phyloP scores from a whole-genome alignment of 441 rosid species.

The Capsella rubella region DNA sequence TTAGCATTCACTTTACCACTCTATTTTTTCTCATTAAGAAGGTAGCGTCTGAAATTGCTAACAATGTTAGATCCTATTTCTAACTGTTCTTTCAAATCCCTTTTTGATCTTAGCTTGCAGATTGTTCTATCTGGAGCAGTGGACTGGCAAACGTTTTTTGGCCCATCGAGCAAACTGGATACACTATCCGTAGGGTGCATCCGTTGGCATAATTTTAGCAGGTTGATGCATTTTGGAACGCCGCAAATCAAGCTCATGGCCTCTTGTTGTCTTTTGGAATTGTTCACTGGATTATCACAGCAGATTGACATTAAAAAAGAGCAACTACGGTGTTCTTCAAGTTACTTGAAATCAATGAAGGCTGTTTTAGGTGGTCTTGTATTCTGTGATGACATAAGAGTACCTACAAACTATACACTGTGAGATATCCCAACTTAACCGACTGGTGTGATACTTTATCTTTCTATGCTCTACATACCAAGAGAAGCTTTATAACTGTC shows the following conservation, averaged over 20 bases:
- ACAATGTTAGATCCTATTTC: conserved; percentile 32
- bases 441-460: too few relatives aligned
- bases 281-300: conserved; percentile 61
- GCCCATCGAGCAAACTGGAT: conserved; percentile 48
- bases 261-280: conserved; percentile 82
- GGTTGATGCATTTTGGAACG: conserved; percentile 85
- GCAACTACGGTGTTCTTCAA: conserved; percentile 52
- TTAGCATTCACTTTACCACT: conserved; percentile 57
- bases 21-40: conserved; percentile 72
- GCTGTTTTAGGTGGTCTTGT: conserved; percentile 81
- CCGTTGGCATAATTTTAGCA: conserved; percentile 73
- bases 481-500: too few relatives aligned
- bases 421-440: too few relatives aligned
- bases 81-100: conserved; percentile 47
- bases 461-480: too few relatives aligned
- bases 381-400: conserved; percentile 70
- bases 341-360: conserved; percentile 60
- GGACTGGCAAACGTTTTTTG: conserved; percentile 67
- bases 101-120: conserved; percentile 56
- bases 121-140: conserved; percentile 59
- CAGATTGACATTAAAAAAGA: conserved; percentile 51
- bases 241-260: conserved; percentile 76
- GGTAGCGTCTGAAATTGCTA: conserved; percentile 55
- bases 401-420: conserved; percentile 83
- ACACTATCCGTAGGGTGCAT: conserved; percentile 57